Base-by-base conservation (phyloP, 2,329 filamentous ascomycete species). In the Rhynchosporium agropyri region DNA sequence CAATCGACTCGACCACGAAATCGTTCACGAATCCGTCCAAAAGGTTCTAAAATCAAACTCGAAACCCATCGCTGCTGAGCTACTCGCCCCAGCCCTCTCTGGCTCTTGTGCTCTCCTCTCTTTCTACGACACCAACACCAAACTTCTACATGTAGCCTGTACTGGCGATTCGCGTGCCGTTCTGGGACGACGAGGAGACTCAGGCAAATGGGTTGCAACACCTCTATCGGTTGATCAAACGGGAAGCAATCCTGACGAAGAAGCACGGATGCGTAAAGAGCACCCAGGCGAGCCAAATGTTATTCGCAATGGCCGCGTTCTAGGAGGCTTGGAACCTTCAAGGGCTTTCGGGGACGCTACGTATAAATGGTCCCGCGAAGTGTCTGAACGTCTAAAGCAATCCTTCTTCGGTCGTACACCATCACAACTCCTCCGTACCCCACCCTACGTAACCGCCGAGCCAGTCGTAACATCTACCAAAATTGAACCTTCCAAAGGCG, bases 141-240 rank as follows among this genome's bases (percentile, higher is more conserved):
- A 96, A 74, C 86, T 95, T 46, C 83, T 99, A 15, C 87, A 92
- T n/a, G 92, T 98, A 12, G 95, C 95, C 10, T 97, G 92, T 75
- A 97, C 95, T 0, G 95, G 95, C 60, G 95, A 99, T 77, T 97
- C 92, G n/a, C 87, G 95, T 49, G 95, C 95, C 15, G 91, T 99
- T 2, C 84, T 99, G 9, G 95, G 95, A 12, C 89, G 93, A 49
- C 86, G 91, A 69, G 86, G 85, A 4, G 75, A 78, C 15, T 91
- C 84, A 64, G 94, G 94, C 61, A 97, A 97, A 77, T 99, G 95
- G 95, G 90, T 87, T 6, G 95, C 94, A 38, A 96, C 89, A 0
- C 84, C 94, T 1, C 83, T 99, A 1, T 97, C 93, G 0, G 88
- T 92, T 63, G 95, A 99, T 72, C 94, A 98, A 79, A 99, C 95